Conservation (phyloP, 768 basidiomycete species). For the Myochromella boudieri region DNA sequence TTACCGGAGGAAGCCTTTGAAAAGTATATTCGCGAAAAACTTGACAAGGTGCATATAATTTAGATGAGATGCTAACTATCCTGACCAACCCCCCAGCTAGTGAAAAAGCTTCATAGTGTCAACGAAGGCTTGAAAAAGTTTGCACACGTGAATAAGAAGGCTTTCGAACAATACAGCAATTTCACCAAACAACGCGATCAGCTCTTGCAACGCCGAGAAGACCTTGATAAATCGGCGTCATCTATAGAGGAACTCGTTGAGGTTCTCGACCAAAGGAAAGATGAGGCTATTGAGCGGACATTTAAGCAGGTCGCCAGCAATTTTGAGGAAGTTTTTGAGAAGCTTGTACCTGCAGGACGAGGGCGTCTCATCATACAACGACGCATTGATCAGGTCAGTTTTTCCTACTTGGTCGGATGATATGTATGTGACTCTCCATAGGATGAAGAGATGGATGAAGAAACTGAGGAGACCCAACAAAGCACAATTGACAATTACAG, state of each 20-base stretch:
- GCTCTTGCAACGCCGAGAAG: slow-evolving; percentile 80
- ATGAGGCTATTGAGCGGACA: slow-evolving; percentile 97
- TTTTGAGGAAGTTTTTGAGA: slow-evolving; percentile 97
- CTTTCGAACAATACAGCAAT: slow-evolving; percentile 96
- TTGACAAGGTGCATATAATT: slow-evolving; percentile 69
- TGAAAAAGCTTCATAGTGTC: slow-evolving; percentile 88
- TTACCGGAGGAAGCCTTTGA: slow-evolving; percentile 96
- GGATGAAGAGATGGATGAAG: slow-evolving; percentile 77
- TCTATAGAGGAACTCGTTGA: slow-evolving; percentile 93
- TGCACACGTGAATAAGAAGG: slow-evolving; percentile 99
- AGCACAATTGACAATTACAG: slow-evolving; percentile 91
- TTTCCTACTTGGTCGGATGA: not conserved
- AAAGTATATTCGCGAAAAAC: slow-evolving; percentile 85
- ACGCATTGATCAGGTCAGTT: slow-evolving; percentile 74
- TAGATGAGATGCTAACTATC: not conserved
- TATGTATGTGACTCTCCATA: slow-evolving; percentile 22
- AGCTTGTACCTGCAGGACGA: slow-evolving; percentile 89
- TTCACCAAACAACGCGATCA: slow-evolving; percentile 98
- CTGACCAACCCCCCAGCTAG: slow-evolving; percentile 54
- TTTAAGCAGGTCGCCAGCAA: slow-evolving; percentile 98
- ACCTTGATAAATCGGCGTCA: slow-evolving; percentile 84
- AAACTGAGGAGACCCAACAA: slow-evolving; percentile 70
- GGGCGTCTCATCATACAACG: slow-evolving; percentile 93
- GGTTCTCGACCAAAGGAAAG: slow-evolving; percentile 94
- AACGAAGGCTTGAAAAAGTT: slow-evolving; percentile 96